Conservation (phyloP, 768 basidiomycete genomes). For the Leccinellum luteum region DNA sequence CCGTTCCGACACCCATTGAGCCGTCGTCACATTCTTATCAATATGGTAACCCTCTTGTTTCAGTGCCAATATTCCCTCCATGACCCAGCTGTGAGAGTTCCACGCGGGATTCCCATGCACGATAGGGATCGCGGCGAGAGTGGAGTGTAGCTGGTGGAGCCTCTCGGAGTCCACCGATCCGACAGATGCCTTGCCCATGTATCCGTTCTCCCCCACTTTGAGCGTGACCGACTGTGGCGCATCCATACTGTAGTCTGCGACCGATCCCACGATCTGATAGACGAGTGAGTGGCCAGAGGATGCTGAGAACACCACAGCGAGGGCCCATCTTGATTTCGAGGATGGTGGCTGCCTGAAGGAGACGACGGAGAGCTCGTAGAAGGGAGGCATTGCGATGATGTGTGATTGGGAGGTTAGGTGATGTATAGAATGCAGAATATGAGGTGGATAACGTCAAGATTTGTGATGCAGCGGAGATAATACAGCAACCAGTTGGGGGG, state of each 20-base stretch:
- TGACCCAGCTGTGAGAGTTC: slow-evolving; percentile 31
- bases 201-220: slow-evolving; percentile 29
- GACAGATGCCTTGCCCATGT: slow-evolving; percentile 20
- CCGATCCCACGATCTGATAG: slow-evolving; percentile 30
- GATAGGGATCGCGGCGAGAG: slow-evolving; percentile 27
- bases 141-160: slow-evolving; percentile 26
- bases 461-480: neutral
- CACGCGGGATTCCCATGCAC: slow-evolving; percentile 27
- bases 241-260: slow-evolving; percentile 29
- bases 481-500: neutral
- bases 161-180: slow-evolving; percentile 29
- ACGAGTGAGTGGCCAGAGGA: slow-evolving; percentile 29
- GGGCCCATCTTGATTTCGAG: slow-evolving; percentile 23
- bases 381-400: slow-evolving; percentile 28
- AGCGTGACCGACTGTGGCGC: slow-evolving; percentile 34
- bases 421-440: neutral
- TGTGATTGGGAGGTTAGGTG: no score
- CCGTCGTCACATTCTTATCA: slow-evolving; percentile 31
- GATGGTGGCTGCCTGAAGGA: slow-evolving; percentile 24
- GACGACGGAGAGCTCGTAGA: slow-evolving; percentile 32
- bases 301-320: slow-evolving; percentile 28
- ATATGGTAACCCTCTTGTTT: slow-evolving; percentile 28
- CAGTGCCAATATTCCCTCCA: slow-evolving; percentile 30
- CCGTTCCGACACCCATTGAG: slow-evolving; percentile 29
- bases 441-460: neutral